Evolutionary conservation across 2,329 filamentous ascomycete species (phyloP), one percentile per base, ranked within the genome.

Genomic region (Thielaviopsis populi): DNA sequence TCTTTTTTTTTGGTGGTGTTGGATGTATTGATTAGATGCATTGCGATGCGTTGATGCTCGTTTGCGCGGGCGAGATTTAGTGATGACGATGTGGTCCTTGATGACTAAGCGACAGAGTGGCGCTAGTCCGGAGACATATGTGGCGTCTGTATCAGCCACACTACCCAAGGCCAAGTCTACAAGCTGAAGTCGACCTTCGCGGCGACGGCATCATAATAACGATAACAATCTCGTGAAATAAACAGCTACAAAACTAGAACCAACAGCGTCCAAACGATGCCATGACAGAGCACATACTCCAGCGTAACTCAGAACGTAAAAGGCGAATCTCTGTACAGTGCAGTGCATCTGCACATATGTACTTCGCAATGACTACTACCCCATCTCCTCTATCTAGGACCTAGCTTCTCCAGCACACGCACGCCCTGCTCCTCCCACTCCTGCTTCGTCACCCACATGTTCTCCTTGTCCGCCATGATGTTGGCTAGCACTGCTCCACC

Each of bases 401-500:
- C 94, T 70, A 99, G 79, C 80, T 97, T 99, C 78, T 95, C 89
- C 72, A 99, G 76, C 66, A 88, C 86, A 65, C 87, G 82, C 43
- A 87, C 73, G 46, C 94, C 94, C 74, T 96, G 87, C 77, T 99
- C 94, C 72, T 94, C 83, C 94, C 94, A 99, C 76, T 99, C 94
- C 71, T 88, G 82, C 80, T 96, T 96, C 69, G 87, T 88, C 72
- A 99, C 91, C 94, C 94, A 99, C 94, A 97, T 97, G 74, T 87
- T 88, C 75, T 96, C 90, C 78, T 96, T 97, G 77, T 97, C 91
- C 56, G 94, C 91, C 88, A 99, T 97, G 75, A 99, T 95, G 74
- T 97, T 97, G 70, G 94, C 94, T 71, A 99, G 79, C 67, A 99
- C 94, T 30, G 94, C 94, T 70, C 94, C 94, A 65, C 94, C 94